Evolutionary conservation across 768 basidiomycete genomes (phyloP), one percentile per base, ranked within the genome.

Genomic region (Suillus plorans): DNA sequence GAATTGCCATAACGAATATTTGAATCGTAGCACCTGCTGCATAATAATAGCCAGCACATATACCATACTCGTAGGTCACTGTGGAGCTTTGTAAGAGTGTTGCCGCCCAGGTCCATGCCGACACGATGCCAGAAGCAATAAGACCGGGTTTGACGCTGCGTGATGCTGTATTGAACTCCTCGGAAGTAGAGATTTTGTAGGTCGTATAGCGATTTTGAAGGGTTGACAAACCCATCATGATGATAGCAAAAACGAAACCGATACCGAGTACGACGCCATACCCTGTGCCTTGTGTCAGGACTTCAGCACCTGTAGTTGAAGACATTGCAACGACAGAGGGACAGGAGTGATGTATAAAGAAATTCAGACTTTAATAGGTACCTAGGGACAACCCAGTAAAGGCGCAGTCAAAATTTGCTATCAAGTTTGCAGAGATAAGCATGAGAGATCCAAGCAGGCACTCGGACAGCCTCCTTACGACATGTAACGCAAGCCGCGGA

Each of bases 231-330:
- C 71, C 72, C 57, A 68, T 68, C 74, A 76, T 75, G 56, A 75
- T 60, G 37, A 70, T 55, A 9, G 72, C 71, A 61, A 76, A 75
- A 45, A 74, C 64, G 45, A 74, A 67, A 4, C 74, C 74, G 44
- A 76, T 68, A 13, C 74, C 74, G 42, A 74, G 64, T n/a, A 74
- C 73, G 37, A 75, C 71, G 25, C 72, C 74, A 67, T 75, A 75
- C 10, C 74, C 74, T 16, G 62, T 69, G 9, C 70, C 73, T 47
- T 72, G 74, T 3, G 72, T 63, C 12, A 74, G 69, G 36, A 69
- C 68, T 55, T 69, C 56, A 41, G 68, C 53, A 7, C 68, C 66
- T 61, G 42, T 60, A 31, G 41, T 62, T 45, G 68, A 64, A 52
- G 66, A 59, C 66, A 69, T 69, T 31, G 44, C 37, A 62, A 41